A percentile compares a stretch with the other conserved stretches of the same genome.
These are phyloP conservation scores for Botrytis aclada DNA, from an alignment of 2,329 filamentous ascomycete genomes.

Conservation along the genomic window DNA sequence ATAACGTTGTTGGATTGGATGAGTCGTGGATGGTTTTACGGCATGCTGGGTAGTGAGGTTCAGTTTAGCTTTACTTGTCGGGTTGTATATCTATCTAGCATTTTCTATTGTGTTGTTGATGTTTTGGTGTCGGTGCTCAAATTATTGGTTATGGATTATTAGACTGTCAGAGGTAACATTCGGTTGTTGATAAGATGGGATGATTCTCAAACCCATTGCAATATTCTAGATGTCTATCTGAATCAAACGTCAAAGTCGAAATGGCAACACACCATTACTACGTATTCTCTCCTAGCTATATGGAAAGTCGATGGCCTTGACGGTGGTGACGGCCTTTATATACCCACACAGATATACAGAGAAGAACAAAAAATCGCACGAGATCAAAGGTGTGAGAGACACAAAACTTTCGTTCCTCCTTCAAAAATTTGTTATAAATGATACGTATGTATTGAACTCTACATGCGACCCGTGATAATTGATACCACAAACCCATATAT, in stretches of 20 bases:
- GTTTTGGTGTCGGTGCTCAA: background rate
- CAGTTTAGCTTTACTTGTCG: background rate
- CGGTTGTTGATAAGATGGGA: background rate
- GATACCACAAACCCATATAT: background rate
- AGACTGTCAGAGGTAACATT: background rate
- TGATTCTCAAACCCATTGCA: background rate
- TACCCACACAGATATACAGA: background rate
- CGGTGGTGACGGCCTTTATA: background rate
- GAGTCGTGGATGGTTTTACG: background rate
- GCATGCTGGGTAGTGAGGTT: background rate
- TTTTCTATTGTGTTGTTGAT: background rate
- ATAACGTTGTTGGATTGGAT: too few relatives aligned
- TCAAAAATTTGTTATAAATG: background rate
- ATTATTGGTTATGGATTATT: background rate
- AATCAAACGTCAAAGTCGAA: accelerated
- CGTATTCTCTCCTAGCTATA: background rate
- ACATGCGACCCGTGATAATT: background rate
- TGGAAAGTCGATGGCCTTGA: background rate
- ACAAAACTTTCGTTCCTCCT: background rate
- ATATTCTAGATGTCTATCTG: background rate
- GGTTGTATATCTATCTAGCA: too few relatives aligned
- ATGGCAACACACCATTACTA: background rate
- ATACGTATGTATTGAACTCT: background rate
- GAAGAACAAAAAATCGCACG: too few relatives aligned
- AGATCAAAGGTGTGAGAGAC: background rate